phyloP scores from a whole-genome alignment of 2,329 filamentous ascomycete species.

The Colletotrichum eleusines region DNA sequence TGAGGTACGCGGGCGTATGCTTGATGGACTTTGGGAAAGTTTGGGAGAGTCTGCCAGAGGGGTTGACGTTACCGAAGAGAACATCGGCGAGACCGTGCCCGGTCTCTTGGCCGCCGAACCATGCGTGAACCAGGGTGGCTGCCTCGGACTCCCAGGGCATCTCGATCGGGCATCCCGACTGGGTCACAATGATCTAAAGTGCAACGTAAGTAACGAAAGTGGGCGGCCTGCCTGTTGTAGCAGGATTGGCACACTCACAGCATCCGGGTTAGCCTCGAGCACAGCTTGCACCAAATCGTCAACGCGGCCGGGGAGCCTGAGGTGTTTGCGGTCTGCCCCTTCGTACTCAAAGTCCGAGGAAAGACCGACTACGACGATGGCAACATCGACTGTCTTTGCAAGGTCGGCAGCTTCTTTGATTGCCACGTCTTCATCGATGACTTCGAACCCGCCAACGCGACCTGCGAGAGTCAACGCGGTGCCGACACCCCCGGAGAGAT shows the following conservation, averaged over 20 bases:
- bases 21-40: constrained; percentile 76
- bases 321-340: constrained; percentile 80
- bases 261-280: constrained; percentile 74
- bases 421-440: constrained; percentile 68
- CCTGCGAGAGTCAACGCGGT: constrained; percentile 44
- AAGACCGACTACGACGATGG: constrained; percentile 80
- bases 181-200: constrained; percentile 72
- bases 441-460: constrained; percentile 70
- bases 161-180: constrained; percentile 80
- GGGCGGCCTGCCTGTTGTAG: constrained; percentile 47
- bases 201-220: constrained; percentile 43
- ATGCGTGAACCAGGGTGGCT: constrained; percentile 76
- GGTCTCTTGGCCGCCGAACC: constrained; percentile 90
- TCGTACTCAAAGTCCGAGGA: constrained; percentile 88
- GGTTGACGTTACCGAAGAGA: constrained; percentile 79
- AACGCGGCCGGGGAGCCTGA: constrained; percentile 79
- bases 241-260: constrained; percentile 53
- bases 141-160: constrained; percentile 76
- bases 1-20: constrained; percentile 82
- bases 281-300: constrained; percentile 78
- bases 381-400: constrained; percentile 79
- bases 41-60: constrained; percentile 79
- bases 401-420: constrained; percentile 75
- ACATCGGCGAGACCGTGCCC: constrained; percentile 85
- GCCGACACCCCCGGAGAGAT: constrained; percentile 43